Base-by-base conservation (phyloP, 1,284 basidiomycete genomes). In the Austroboletus olivaceoglutinosus region DNA sequence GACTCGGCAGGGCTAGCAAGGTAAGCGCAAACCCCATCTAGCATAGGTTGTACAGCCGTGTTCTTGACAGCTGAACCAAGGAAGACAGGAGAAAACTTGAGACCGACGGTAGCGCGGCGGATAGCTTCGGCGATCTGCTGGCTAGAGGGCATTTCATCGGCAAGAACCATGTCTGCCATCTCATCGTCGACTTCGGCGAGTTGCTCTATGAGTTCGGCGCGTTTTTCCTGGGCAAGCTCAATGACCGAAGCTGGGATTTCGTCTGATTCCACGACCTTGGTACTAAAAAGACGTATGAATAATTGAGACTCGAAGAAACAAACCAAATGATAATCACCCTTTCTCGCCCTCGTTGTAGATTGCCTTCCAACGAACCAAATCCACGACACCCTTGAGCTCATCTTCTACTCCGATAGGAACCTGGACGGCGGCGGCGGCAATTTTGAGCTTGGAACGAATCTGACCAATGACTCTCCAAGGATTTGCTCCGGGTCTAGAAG, bases 31-130 rank as follows among this genome's bases (percentile, higher is more conserved):
- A 98, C 87, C 59, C 95, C 97, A 64, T 99, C 95, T 19, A 99
- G 80, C 58, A 99, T 79, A 16, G 93, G 84, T 70, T 99, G 97
- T 4, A 99, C 91, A 50, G 86, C 93, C 21, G 93, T 97, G 73
- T 99, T 99, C 77, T 98, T 98, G 69, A 99, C 90, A 0, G 97
- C 97, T 8, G 94, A 97, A 37, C 97, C 97, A 56, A 99, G 76
- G 74, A 98, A 98, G 51, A 99, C 97, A 2, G 97, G 97, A 0
- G 91, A 91, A 72, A 99, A 99, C 62, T 91, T 92, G 67, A 95
- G 86, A 10, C 77, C 73, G 58, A 93, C 83, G 1, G 97, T 99
- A 5, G 93, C 82, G 31, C 96, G 89, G 34, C 95, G 87, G 61
- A 99, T 89, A 13, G 94, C 94, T 45, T 78, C 77, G 12, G 85